These are phyloP conservation scores for Geotrichum aggregatum DNA, from an alignment of 1,139 yeast species.

Conservation along the genomic window DNA sequence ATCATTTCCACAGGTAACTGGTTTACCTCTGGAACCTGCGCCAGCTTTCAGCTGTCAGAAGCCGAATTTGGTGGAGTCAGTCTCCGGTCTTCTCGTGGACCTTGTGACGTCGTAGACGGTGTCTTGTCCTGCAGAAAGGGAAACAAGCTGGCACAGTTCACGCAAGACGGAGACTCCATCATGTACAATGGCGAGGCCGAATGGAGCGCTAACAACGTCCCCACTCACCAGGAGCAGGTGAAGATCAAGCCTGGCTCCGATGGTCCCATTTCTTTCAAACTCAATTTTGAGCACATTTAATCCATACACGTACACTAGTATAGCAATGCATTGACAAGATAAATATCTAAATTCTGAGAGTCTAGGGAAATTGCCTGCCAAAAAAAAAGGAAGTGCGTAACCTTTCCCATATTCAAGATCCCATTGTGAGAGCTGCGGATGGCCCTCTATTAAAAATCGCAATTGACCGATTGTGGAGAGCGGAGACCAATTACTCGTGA, in stretches of 20 bases:
- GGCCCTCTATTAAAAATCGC: no score
- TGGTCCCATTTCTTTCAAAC: conserved; percentile 43
- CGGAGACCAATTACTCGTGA: no score
- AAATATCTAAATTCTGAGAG: no score
- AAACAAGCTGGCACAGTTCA: conserved; percentile 35
- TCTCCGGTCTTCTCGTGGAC: conserved; percentile 64
- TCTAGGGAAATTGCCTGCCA: no score
- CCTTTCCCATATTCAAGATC: no score
- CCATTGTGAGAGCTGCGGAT: no score
- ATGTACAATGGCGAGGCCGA: conserved; percentile 59
- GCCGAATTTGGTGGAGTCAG: conserved; percentile 71
- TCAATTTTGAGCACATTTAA: conserved; percentile 37
- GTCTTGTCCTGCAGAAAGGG: conserved; percentile 38
- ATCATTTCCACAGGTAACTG: conserved; percentile 80
- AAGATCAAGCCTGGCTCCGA: conserved; percentile 50
- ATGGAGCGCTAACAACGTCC: conserved; percentile 61
- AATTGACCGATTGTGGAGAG: no score
- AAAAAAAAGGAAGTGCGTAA: no score
- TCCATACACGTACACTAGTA: no score
- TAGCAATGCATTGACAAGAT: no score
- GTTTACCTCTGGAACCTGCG: conserved; percentile 83
- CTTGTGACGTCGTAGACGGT: conserved; percentile 54
- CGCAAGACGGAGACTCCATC: conserved; percentile 36
- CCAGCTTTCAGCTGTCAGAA: conserved; percentile 54
- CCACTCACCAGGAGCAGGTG: conserved; percentile 51